Conservation (phyloP, 805 yeast species). For the Candida boleticola region DNA sequence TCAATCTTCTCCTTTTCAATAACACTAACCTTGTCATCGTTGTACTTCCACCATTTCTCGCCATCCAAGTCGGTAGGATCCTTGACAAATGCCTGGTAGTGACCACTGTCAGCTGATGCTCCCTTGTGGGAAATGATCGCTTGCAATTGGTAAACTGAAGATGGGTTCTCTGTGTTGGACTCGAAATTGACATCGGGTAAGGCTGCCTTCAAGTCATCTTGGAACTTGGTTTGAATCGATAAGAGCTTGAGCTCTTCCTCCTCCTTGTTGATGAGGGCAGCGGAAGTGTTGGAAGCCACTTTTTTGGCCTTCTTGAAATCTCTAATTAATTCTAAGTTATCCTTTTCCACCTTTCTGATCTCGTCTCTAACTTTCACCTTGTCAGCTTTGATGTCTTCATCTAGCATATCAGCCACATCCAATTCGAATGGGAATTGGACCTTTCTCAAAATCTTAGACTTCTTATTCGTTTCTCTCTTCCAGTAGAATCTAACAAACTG, state of each 20-base stretch:
- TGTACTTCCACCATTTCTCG: conserved; percentile 89
- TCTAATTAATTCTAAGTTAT: conserved; percentile 66
- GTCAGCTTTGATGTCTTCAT: conserved; percentile 66
- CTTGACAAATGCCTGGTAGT: conserved; percentile 85
- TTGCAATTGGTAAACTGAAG: conserved; percentile 78
- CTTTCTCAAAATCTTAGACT: conserved; percentile 89
- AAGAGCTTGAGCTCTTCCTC: conserved; percentile 50
- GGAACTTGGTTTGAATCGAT: conserved; percentile 52
- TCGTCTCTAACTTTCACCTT: conserved; percentile 75
- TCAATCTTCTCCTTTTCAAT: conserved; percentile 84
- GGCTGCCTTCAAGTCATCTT: conserved; percentile 39
- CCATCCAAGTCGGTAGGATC: conserved; percentile 64
- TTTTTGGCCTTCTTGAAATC: conserved; percentile 65
- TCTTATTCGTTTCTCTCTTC: conserved; percentile 88
- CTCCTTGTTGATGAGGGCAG: conserved; percentile 55
- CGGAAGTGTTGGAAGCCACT: conserved; percentile 25
- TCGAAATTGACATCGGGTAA: conserved; percentile 34
- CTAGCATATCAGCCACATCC: conserved; percentile 82
- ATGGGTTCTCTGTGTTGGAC: conserved; percentile 70
- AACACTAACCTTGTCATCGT: conserved; percentile 82
- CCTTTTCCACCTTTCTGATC: conserved; percentile 72
- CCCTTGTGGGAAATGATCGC: conserved; percentile 94
- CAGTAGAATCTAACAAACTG: conserved; percentile 95
- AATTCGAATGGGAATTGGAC: conserved; percentile 93
- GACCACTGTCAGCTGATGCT: conserved; percentile 95